Percentiles rank a stretch among this genome's conserved stretches.
These are phyloP conservation scores for Penicillium canariense DNA, from an alignment of 495 filamentous ascomycete genomes.

Conservation along the genomic window DNA sequence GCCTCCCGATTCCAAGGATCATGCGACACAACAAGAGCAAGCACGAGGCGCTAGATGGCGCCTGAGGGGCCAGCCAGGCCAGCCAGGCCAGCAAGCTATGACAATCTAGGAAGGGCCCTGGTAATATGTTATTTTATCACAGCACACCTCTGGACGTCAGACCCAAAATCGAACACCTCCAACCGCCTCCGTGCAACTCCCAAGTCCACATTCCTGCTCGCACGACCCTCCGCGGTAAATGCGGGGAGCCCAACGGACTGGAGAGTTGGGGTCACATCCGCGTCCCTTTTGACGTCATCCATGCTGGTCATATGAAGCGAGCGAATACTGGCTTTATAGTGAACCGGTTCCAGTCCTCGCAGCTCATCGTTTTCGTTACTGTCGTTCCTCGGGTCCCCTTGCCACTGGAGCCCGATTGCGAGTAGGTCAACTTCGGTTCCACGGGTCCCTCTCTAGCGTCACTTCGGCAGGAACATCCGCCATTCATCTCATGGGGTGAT, in stretches of 20 bases:
- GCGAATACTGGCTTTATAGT: not conserved
- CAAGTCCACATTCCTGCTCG: not conserved
- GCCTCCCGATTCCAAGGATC: no score
- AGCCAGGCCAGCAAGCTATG: no score
- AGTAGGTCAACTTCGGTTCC: conserved; percentile 4
- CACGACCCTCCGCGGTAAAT: conserved; percentile 1
- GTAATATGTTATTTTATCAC: no score
- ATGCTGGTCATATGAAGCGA: conserved; percentile 2
- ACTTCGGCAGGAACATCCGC: not conserved
- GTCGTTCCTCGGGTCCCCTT: not conserved
- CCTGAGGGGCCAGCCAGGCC: no score
- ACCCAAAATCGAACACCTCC: no score
- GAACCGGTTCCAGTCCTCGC: not conserved
- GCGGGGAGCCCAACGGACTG: conserved; percentile 3
- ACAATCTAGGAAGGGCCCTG: no score
- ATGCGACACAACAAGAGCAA: no score
- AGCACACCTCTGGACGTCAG: no score
- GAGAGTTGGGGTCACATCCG: conserved; percentile 3
- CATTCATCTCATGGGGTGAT: not conserved
- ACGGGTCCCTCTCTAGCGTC: not conserved
- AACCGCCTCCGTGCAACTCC: not conserved
- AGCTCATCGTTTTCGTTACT: not conserved
- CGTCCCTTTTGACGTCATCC: conserved; percentile 18
- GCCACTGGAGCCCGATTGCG: not conserved
- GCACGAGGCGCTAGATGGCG: no score